Conservation (phyloP, 2,329 filamentous ascomycete genomes). For the Atkinsonella texensis region DNA sequence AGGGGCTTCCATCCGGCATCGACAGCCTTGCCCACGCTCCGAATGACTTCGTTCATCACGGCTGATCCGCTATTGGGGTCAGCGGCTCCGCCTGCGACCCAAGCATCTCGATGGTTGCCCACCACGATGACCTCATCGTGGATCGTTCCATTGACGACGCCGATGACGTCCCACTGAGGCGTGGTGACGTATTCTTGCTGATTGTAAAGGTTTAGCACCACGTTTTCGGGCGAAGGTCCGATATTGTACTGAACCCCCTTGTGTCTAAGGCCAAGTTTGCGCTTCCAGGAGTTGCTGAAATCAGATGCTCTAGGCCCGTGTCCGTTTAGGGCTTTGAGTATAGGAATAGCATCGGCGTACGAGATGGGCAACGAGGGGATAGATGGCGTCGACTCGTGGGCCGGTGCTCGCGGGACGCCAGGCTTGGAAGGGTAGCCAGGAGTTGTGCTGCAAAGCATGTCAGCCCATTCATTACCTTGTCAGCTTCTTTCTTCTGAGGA, state of each 20-base stretch:
- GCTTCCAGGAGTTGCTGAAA: constrained; percentile 59
- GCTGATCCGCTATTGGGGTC: constrained; percentile 79
- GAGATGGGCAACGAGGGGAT: constrained; percentile 92
- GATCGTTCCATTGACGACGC: constrained; percentile 78
- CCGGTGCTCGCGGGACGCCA: constrained; percentile 63
- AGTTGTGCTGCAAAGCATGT: constrained; percentile 47
- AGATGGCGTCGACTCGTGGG: constrained; percentile 57
- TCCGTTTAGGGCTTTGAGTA: constrained; percentile 83
- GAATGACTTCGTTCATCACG: constrained; percentile 65
- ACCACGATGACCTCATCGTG: constrained; percentile 77
- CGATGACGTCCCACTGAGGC: constrained; percentile 84
- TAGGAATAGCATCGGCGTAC: constrained; percentile 72
- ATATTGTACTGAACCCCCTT: constrained; percentile 78
- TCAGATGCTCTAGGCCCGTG: constrained; percentile 68
- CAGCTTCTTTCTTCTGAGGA: too few species aligned
- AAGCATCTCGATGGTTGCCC: constrained; percentile 87
- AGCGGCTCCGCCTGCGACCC: constrained; percentile 73
- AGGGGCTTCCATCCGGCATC: constrained; percentile 48
- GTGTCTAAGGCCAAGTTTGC: constrained; percentile 59
- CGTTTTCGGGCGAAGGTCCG: constrained; percentile 62
- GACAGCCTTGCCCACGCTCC: constrained; percentile 60
- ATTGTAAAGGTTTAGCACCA: constrained; percentile 64
- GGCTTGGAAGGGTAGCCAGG: constrained; percentile 90
- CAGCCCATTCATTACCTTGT: background rate
- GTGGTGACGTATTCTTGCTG: constrained; percentile 73